These are phyloP conservation scores for Rhizophlyctis rosea DNA, from an alignment of 192 early-diverging fungal genomes.

Conservation along the genomic window DNA sequence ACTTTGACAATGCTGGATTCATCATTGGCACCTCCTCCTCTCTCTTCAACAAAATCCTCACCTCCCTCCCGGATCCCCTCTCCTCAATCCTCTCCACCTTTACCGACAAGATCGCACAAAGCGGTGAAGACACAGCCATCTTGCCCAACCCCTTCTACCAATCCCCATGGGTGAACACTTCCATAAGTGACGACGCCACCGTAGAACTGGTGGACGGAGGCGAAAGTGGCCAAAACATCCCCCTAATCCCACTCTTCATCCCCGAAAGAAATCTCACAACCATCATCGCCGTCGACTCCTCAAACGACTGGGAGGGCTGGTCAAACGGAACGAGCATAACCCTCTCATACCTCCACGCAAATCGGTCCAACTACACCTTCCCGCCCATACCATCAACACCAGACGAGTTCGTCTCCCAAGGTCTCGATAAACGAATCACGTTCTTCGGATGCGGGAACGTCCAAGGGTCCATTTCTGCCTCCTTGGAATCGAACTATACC, in stretches of 20 bases:
- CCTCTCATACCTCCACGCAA: slow-evolving; percentile 18
- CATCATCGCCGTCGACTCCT: slow-evolving; percentile 27
- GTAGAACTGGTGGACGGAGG: slow-evolving; percentile 33
- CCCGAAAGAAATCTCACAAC: slow-evolving; percentile 10
- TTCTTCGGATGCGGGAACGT: slow-evolving; percentile 27
- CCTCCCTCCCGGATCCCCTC: background rate
- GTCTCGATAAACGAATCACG: slow-evolving; percentile 9
- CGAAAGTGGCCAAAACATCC: slow-evolving; percentile 29
- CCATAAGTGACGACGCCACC: background rate
- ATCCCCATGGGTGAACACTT: slow-evolving; percentile 10
- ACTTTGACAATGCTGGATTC: slow-evolving; percentile 28
- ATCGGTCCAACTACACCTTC: slow-evolving; percentile 11
- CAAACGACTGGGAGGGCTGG: slow-evolving; percentile 11
- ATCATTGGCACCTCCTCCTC: slow-evolving; percentile 28
- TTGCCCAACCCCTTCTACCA: slow-evolving; percentile 29
- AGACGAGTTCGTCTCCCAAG: slow-evolving; percentile 19
- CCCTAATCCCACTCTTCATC: slow-evolving; percentile 14
- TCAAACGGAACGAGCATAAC: slow-evolving; percentile 28
- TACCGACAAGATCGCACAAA: background rate
- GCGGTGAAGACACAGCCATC: slow-evolving; percentile 20
- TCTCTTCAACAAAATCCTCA: slow-evolving; percentile 28
- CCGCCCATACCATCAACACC: slow-evolving; percentile 24
- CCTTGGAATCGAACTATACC: slow-evolving; percentile 1
- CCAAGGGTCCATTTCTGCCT: background rate
- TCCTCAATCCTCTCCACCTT: background rate